Conservation (phyloP, 2,329 filamentous ascomycete genomes). For the Trichophyton mentagrophytes region DNA sequence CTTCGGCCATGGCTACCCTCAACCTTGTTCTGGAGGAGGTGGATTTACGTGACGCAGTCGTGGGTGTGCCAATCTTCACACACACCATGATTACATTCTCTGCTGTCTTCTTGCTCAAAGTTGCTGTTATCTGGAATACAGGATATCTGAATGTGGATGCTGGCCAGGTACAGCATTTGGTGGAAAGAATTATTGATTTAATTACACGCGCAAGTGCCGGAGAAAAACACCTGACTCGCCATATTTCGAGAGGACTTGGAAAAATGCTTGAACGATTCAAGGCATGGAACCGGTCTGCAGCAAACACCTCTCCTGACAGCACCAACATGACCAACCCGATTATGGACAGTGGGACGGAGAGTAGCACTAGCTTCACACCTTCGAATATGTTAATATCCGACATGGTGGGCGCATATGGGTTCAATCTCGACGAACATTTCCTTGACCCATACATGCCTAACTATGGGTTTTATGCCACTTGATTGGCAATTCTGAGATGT, state of each 20-base stretch:
- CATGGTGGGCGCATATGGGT: slow-evolving; percentile 34
- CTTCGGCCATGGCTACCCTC: slow-evolving; percentile 36
- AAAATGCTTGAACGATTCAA: slow-evolving; percentile 33
- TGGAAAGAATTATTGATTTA: slow-evolving; percentile 30
- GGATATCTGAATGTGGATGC: slow-evolving; percentile 30
- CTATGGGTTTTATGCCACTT: slow-evolving; percentile 19
- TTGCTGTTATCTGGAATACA: slow-evolving; percentile 33
- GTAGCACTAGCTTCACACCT: slow-evolving; percentile 16
- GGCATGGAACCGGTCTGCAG: slow-evolving; percentile 22
- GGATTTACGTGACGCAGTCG: slow-evolving; percentile 37
- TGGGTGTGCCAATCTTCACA: slow-evolving; percentile 37
- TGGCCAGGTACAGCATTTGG: slow-evolving; percentile 26
- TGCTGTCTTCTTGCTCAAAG: slow-evolving; percentile 34
- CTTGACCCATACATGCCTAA: slow-evolving; percentile 31
- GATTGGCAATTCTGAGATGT: neutral
- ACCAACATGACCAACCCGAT: neutral
- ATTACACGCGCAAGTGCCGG: slow-evolving; percentile 30
- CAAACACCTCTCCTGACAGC: neutral
- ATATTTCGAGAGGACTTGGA: slow-evolving; percentile 30
- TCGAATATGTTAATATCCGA: slow-evolving; percentile 27
- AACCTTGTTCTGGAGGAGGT: slow-evolving; percentile 37
- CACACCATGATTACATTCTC: slow-evolving; percentile 37
- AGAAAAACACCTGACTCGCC: slow-evolving; percentile 30
- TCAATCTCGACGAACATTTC: slow-evolving; percentile 30
- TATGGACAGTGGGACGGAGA: neutral